Percentiles rank a stretch among this genome's conserved stretches.
These are phyloP conservation scores for Xerocomus nothofagi DNA, from an alignment of 1,284 basidiomycete genomes.

Conservation along the genomic window DNA sequence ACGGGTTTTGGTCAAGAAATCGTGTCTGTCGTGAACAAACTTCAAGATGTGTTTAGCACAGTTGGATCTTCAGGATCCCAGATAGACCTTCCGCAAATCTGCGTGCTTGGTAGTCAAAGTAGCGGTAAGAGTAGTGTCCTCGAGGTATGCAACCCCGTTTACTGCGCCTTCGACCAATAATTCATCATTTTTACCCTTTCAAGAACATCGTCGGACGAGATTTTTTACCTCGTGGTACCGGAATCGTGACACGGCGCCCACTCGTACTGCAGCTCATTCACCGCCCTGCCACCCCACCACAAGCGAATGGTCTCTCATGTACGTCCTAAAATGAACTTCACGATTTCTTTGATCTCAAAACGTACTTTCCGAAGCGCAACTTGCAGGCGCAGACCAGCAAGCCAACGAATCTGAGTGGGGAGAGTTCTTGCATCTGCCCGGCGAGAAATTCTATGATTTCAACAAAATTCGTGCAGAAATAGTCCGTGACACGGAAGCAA, in stretches of 20 bases:
- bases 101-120: conserved; percentile 83
- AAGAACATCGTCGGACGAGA: conserved; percentile 97
- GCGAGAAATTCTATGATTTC: conserved; percentile 98
- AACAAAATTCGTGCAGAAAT: conserved; percentile 96
- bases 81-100: conserved; percentile 87
- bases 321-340: conserved; percentile 16
- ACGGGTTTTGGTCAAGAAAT: conserved; percentile 75
- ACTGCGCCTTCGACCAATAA: conserved; percentile 3
- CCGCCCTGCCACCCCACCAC: conserved; percentile 54
- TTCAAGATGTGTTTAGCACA: conserved; percentile 84
- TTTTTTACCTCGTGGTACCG: conserved; percentile 95
- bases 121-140: conserved; percentile 87
- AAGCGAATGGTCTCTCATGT: conserved; percentile 49
- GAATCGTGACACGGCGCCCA: conserved; percentile 96
- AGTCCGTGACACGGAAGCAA: conserved; percentile 93
- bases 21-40: conserved; percentile 76
- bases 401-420: conserved; percentile 96
- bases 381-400: conserved; percentile 57
- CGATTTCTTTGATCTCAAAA: conserved; percentile 7
- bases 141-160: conserved; percentile 52
- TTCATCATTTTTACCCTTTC: conserved; percentile 7
- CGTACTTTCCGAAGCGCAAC: conserved; percentile 38
- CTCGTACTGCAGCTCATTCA: conserved; percentile 95
- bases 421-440: conserved; percentile 94
- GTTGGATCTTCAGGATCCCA: conserved; percentile 71